These are phyloP conservation scores for Protomyces lactucae-debilis DNA, from an alignment of 1,139 yeast genomes.

Conservation along the genomic window DNA sequence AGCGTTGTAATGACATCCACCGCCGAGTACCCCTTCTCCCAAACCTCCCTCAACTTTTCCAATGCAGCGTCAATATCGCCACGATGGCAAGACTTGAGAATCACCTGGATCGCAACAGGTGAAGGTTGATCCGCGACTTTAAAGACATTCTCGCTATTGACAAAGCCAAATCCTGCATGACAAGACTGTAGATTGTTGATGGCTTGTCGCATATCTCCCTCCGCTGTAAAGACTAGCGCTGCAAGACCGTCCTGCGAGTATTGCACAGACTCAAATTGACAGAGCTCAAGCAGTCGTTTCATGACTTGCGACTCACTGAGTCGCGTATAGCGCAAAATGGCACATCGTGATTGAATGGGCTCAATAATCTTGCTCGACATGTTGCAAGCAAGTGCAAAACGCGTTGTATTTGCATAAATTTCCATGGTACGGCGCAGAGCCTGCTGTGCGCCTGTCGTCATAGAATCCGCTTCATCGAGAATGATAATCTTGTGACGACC, in stretches of 20 bases:
- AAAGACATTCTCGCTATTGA: conserved; percentile 85
- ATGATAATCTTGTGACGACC: conserved; percentile 86
- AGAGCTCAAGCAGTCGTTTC: conserved; percentile 66
- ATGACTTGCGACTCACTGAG: conserved; percentile 80
- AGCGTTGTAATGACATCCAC: conserved; percentile 88
- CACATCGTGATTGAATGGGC: conserved; percentile 95
- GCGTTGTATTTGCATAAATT: conserved; percentile 82
- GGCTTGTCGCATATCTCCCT: conserved; percentile 99
- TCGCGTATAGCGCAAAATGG: conserved; percentile 78
- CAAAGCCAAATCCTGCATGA: conserved; percentile 87
- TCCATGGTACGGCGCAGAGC: conserved; percentile 98
- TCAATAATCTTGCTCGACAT: conserved; percentile 91
- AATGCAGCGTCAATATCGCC: conserved; percentile 63
- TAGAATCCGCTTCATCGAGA: conserved; percentile 93
- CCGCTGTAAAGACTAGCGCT: conserved; percentile 93
- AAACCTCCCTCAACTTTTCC: conserved; percentile 60
- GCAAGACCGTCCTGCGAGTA: conserved; percentile 87
- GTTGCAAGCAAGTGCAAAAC: conserved; percentile 97
- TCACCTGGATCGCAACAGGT: conserved; percentile 75
- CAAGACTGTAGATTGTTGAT: conserved; percentile 90
- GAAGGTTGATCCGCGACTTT: conserved; percentile 96
- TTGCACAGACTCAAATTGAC: conserved; percentile 64
- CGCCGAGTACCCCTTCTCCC: conserved; percentile 91
- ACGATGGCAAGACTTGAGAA: conserved; percentile 54
- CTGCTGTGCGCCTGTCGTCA: conserved; percentile 98